Percentiles rank a stretch among this genome's conserved stretches.
Conservation (phyloP, 768 basidiomycete species). For the Leucosporidium scottii region DNA sequence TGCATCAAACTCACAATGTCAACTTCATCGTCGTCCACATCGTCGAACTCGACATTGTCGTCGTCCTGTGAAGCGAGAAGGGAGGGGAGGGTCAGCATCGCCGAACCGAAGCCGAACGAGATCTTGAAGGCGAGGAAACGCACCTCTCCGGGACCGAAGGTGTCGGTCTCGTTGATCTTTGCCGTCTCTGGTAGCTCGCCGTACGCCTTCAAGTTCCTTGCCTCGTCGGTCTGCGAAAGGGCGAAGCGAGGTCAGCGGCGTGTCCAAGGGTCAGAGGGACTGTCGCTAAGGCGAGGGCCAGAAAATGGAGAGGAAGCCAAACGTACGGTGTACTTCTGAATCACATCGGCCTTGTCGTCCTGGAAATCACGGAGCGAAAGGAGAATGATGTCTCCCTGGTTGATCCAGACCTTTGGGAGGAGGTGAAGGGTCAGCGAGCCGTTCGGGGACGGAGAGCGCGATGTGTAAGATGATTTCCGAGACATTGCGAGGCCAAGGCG, state of each 20-base stretch:
- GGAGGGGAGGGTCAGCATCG: neutral
- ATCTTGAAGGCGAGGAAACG: slow-evolving; percentile 1
- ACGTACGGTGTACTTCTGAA: slow-evolving; percentile 80
- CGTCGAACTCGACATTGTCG: slow-evolving; percentile 42
- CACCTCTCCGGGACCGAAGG: slow-evolving; percentile 17
- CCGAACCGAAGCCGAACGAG: neutral
- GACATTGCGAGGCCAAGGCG: no score
- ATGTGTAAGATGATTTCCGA: no score
- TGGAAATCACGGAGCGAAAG: slow-evolving; percentile 96
- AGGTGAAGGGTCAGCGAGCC: neutral
- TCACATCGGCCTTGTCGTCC: slow-evolving; percentile 98
- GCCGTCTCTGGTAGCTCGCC: slow-evolving; percentile 88
- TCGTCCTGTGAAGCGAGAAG: slow-evolving; percentile 37
- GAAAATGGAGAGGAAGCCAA: no score
- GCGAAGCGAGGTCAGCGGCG: neutral
- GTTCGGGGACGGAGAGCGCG: no score
- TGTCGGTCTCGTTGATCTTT: slow-evolving; percentile 49
- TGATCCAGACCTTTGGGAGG: slow-evolving; percentile 82
- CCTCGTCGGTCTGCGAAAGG: slow-evolving; percentile 59
- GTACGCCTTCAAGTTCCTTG: slow-evolving; percentile 77
- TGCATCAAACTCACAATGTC: no score
- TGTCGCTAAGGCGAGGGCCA: no score
- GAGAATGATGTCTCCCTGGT: slow-evolving; percentile 92
- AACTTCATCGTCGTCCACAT: slow-evolving; percentile 37
- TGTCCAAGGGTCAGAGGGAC: no score